These are phyloP conservation scores for Globisporangium parvum DNA, from an alignment of 352 stramenopile species.

Conservation along the genomic window DNA sequence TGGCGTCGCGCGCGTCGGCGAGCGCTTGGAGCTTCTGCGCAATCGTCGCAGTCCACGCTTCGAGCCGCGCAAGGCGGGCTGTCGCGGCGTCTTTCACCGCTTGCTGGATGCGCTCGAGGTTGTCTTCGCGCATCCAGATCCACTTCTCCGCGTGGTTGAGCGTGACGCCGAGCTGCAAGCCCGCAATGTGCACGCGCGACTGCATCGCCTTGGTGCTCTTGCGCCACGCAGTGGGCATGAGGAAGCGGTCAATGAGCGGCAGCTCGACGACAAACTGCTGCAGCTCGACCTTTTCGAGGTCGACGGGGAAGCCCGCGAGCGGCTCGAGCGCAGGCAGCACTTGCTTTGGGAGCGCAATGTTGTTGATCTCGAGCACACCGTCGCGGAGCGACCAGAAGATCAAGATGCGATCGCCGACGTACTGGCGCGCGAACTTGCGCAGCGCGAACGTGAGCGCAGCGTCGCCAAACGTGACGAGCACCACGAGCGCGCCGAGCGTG, in stretches of 20 bases:
- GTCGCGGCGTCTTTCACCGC: conserved; percentile 48
- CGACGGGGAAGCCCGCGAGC: conserved; percentile 49
- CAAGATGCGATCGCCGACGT: conserved; percentile 49
- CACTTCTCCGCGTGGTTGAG: conserved; percentile 70
- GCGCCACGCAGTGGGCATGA: conserved; percentile 13
- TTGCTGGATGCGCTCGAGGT: conserved; percentile 44
- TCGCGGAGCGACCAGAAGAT: conserved; percentile 60
- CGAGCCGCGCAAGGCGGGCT: conserved; percentile 36
- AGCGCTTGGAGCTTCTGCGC: conserved; percentile 65
- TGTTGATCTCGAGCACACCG: conserved; percentile 51
- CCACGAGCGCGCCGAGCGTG: conserved; percentile 16
- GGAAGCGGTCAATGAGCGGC: conserved; percentile 36
- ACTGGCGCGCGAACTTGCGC: conserved; percentile 31
- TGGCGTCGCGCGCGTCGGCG: conserved; percentile 21
- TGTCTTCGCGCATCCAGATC: conserved; percentile 67
- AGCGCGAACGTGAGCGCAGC: conserved; percentile 49
- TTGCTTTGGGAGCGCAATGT: conserved; percentile 37
- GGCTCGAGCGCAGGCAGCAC: conserved; percentile 52
- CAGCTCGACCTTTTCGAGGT: conserved; percentile 57
- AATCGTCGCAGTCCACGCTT: conserved; percentile 52
- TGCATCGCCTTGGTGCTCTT: conserved; percentile 20
- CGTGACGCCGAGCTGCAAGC: conserved; percentile 44
- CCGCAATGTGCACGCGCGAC: conserved; percentile 47
- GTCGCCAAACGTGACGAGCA: conserved; percentile 48
- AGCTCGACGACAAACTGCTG: conserved; percentile 44